Conservation (phyloP, 345 rosid genomes). For the Citrus hindsii region DNA sequence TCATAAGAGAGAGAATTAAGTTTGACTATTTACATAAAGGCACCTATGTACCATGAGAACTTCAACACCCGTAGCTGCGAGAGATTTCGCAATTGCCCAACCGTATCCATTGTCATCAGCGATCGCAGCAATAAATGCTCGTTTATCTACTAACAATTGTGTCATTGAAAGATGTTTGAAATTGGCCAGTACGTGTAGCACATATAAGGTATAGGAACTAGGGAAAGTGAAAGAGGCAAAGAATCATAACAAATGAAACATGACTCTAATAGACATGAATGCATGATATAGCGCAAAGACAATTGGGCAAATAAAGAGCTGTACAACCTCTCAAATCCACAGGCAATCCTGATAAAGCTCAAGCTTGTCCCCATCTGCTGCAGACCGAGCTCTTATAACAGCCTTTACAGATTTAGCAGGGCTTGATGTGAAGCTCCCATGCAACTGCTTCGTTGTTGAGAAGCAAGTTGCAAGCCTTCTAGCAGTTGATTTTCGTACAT, state of each 20-base stretch:
- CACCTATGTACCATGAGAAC: slow-evolving; percentile 65
- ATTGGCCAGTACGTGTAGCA: too few species aligned
- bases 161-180: not conserved
- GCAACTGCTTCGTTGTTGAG: slow-evolving; percentile 28
- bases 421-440: slow-evolving; percentile 15
- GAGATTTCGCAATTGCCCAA: slow-evolving; percentile 74
- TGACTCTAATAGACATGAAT: not conserved
- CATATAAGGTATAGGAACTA: too few species aligned
- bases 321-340: slow-evolving; percentile 49
- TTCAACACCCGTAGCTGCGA: slow-evolving; percentile 70
- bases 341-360: slow-evolving; percentile 44
- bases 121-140: slow-evolving; percentile 66
- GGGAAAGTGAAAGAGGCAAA: not conserved
- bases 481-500: slow-evolving; percentile 26
- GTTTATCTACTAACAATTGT: slow-evolving; percentile 38
- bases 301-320: not conserved
- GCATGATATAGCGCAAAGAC: not conserved
- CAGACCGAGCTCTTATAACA: slow-evolving; percentile 35
- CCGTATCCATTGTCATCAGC: slow-evolving; percentile 77
- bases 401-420: slow-evolving; percentile 18
- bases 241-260: not conserved
- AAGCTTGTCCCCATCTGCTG: slow-evolving; percentile 22
- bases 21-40: slow-evolving; percentile 37
- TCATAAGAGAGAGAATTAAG: not conserved
- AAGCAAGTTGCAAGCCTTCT: slow-evolving; percentile 34